Conservation (phyloP, 1,284 basidiomycete genomes). For the Laetiporus sulphureus region DNA sequence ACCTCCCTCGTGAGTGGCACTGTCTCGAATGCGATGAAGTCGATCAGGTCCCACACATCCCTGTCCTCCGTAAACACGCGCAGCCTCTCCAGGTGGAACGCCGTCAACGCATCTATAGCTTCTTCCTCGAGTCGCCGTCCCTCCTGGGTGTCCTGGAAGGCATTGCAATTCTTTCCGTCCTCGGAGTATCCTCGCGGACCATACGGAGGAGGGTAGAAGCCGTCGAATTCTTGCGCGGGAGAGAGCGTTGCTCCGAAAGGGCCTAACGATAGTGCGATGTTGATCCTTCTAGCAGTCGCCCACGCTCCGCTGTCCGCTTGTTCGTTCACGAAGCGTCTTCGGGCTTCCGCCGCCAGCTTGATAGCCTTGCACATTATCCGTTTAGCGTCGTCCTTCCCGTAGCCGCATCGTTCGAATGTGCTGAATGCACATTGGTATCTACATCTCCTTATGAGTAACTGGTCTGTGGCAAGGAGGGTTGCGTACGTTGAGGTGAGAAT, state of each 20-base stretch:
- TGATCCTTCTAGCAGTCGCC: slow-evolving; percentile 14
- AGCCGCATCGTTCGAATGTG: slow-evolving; percentile 50
- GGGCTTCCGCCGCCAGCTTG: slow-evolving; percentile 42
- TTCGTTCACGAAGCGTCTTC: slow-evolving; percentile 28
- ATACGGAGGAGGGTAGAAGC: slow-evolving; percentile 70
- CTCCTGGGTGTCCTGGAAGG: slow-evolving; percentile 31
- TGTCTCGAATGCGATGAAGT: slow-evolving; percentile 76
- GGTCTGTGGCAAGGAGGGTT: not conserved
- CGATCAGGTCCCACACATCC: slow-evolving; percentile 50
- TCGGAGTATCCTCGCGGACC: slow-evolving; percentile 45
- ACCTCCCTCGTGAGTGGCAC: slow-evolving; percentile 66
- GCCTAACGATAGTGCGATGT: slow-evolving; percentile 66
- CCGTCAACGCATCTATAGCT: slow-evolving; percentile 48
- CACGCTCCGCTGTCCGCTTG: too few species aligned
- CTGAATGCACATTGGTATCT: slow-evolving; percentile 61
- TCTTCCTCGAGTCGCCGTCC: slow-evolving; percentile 20
- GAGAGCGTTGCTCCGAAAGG: slow-evolving; percentile 65
- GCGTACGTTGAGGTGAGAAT: slow-evolving; percentile 59
- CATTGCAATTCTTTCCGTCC: slow-evolving; percentile 32
- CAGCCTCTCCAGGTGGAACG: slow-evolving; percentile 67
- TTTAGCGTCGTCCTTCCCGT: slow-evolving; percentile 36
- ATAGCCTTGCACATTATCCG: slow-evolving; percentile 52
- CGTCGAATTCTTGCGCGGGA: slow-evolving; percentile 69
- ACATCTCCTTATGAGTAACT: not conserved
- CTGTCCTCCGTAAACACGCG: slow-evolving; percentile 41